Evolutionary conservation across 371 early-diverging fungal genomes (phyloP).

Genomic region (Entomophthora muscae): DNA sequence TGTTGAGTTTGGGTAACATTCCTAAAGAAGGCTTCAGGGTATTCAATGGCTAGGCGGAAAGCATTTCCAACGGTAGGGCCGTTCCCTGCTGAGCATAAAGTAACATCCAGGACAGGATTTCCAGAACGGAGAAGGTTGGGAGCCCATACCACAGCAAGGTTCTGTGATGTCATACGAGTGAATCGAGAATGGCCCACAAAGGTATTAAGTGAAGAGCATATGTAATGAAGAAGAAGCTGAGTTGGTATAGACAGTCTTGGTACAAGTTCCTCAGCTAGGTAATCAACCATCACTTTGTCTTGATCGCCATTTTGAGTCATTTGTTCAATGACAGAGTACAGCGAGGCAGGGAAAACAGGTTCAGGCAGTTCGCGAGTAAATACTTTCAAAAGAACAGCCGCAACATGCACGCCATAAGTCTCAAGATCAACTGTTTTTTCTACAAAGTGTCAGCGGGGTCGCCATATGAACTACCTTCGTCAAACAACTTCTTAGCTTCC

Average conservation of each 20-base stretch:
- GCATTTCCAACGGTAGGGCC: constrained; percentile 4
- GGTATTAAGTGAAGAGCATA: constrained; percentile 37
- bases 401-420: constrained; percentile 54
- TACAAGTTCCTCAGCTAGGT: constrained; percentile 24
- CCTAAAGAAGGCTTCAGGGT: background rate
- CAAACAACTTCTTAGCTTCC: constrained; percentile 44
- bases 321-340: constrained; percentile 22
- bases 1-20: background rate
- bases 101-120: constrained; percentile 33
- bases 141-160: constrained; percentile 71
- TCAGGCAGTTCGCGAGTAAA: constrained; percentile 69
- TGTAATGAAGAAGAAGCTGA: constrained; percentile 29
- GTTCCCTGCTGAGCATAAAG: constrained; percentile 13
- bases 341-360: constrained; percentile 37
- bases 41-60: background rate
- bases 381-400: constrained; percentile 67
- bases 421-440: constrained; percentile 26
- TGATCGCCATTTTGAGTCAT: constrained; percentile 11
- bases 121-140: constrained; percentile 65
- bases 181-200: constrained; percentile 31
- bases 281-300: constrained; percentile 14
- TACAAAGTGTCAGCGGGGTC: constrained; percentile 13
- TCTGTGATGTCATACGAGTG: constrained; percentile 68
- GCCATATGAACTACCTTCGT: constrained; percentile 27
- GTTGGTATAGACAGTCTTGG: constrained; percentile 19